A percentile compares a stretch with the other conserved stretches of the same genome.
These are phyloP conservation scores for Hypoxylon sp. DNA, from an alignment of 2,329 filamentous ascomycete genomes.

Conservation along the genomic window DNA sequence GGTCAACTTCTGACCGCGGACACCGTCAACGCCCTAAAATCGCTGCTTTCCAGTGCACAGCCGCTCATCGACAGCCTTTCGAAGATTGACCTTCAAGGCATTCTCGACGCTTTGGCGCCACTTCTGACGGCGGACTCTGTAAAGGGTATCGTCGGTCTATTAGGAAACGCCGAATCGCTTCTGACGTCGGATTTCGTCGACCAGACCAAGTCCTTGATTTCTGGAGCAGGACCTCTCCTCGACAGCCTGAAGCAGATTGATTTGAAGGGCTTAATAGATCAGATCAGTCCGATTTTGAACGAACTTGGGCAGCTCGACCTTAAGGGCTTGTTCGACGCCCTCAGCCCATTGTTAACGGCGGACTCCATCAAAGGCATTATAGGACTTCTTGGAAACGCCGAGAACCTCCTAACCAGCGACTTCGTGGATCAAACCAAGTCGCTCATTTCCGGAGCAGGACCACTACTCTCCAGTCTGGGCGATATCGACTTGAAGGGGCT, in stretches of 20 bases:
- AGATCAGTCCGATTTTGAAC: conserved; percentile 51
- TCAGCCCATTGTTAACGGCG: conserved; percentile 54
- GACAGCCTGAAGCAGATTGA: conserved; percentile 50
- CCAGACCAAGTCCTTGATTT: conserved; percentile 48
- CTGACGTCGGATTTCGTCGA: conserved; percentile 48
- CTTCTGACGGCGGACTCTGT: conserved; percentile 53
- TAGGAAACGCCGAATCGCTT: conserved; percentile 51
- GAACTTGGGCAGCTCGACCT: conserved; percentile 50
- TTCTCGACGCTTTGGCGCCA: conserved; percentile 54
- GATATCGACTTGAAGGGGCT: conserved; percentile 53
- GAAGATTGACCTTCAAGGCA: conserved; percentile 53
- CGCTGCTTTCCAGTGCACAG: conserved; percentile 45
- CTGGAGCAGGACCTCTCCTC: conserved; percentile 48
- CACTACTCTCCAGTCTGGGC: conserved; percentile 47
- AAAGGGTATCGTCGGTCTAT: conserved; percentile 49
- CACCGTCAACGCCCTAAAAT: conserved; percentile 45
- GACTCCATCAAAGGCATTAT: conserved; percentile 53
- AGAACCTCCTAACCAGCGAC: conserved; percentile 49
- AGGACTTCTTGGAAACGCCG: conserved; percentile 52
- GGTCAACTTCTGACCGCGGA: conserved; percentile 53
- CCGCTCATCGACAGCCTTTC: conserved; percentile 52
- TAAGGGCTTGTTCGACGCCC: conserved; percentile 50
- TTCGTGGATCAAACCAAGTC: conserved; percentile 50
- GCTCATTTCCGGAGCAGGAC: conserved; percentile 48
- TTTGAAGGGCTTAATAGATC: conserved; percentile 52